Evolutionary conservation across 2,329 filamentous ascomycete species (phyloP).

Genomic region (Cladobotryum protrusum): DNA sequence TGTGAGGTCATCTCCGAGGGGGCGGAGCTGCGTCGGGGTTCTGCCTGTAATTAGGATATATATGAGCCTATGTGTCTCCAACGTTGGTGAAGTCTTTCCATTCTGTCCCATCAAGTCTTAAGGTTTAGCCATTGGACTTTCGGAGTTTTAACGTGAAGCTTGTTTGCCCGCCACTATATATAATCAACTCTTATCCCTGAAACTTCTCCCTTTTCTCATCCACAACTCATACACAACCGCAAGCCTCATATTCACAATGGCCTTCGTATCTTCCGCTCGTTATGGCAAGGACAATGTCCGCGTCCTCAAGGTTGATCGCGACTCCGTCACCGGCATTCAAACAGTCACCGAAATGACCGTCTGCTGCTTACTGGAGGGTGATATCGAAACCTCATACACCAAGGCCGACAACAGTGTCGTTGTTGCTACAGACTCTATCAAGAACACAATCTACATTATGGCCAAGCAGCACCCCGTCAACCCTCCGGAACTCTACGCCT

Average conservation of each 20-base stretch:
- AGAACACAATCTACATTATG: slow-evolving; percentile 93
- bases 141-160: no score
- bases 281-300: slow-evolving; percentile 98
- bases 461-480: slow-evolving; percentile 90
- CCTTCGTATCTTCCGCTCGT: slow-evolving; percentile 56
- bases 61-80: no score
- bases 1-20: no score
- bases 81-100: no score
- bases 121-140: no score
- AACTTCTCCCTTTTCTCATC: no score
- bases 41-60: no score
- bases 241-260: slow-evolving; percentile 34
- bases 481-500: slow-evolving; percentile 86
- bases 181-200: neutral
- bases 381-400: slow-evolving; percentile 87
- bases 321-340: slow-evolving; percentile 70
- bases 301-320: slow-evolving; percentile 86
- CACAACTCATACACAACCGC: no score
- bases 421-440: slow-evolving; percentile 95
- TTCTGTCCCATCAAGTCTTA: no score
- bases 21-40: no score
- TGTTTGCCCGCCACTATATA: neutral
- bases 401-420: slow-evolving; percentile 89
- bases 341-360: slow-evolving; percentile 93
- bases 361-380: slow-evolving; percentile 84